Evolutionary conservation across 1,139 yeast species (phyloP).

Genomic region (Pichia kudriavzevii): DNA sequence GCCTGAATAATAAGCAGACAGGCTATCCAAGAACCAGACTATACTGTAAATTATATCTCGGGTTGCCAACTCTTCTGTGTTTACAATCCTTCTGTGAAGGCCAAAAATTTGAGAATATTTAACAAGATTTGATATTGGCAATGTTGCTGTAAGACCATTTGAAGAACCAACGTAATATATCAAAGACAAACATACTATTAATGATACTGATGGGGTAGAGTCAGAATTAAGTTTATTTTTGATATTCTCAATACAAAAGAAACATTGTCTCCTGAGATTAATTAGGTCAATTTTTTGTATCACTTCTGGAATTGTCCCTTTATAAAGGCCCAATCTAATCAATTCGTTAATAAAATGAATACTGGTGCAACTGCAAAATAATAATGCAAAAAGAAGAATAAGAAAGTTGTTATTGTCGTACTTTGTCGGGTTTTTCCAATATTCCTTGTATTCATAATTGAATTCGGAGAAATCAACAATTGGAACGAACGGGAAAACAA

Average conservation of each 20-base stretch:
- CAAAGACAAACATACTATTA: slow-evolving; percentile 15
- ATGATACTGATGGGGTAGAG: slow-evolving; percentile 18
- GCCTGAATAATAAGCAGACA: slow-evolving; percentile 19
- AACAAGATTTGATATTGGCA: slow-evolving; percentile 10
- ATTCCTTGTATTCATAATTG: slow-evolving; percentile 12
- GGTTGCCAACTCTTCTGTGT: slow-evolving; percentile 10
- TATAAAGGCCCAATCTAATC: not conserved
- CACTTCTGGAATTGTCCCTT: not conserved
- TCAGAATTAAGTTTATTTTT: slow-evolving; percentile 13
- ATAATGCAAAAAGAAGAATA: slow-evolving; percentile 16
- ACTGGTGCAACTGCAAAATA: slow-evolving; percentile 19
- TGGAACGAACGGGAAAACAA: slow-evolving; percentile 18
- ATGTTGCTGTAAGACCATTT: slow-evolving; percentile 14
- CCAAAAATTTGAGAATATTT: slow-evolving; percentile 18
- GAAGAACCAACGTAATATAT: slow-evolving; percentile 19
- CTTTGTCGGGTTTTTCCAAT: slow-evolving; percentile 11
- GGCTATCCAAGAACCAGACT: slow-evolving; percentile 18
- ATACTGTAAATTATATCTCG: slow-evolving; percentile 18
- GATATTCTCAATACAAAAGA: slow-evolving; percentile 17
- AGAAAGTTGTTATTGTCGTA: slow-evolving; percentile 14
- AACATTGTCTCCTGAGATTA: slow-evolving; percentile 12
- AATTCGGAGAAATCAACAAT: slow-evolving; percentile 20
- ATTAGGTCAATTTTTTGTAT: slow-evolving; percentile 6
- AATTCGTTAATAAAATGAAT: slow-evolving; percentile 10
- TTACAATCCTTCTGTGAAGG: slow-evolving; percentile 14